Percentiles rank a stretch among this genome's conserved stretches.
Conservation (phyloP, 441 rosid genomes). For the Eruca vesicaria region DNA sequence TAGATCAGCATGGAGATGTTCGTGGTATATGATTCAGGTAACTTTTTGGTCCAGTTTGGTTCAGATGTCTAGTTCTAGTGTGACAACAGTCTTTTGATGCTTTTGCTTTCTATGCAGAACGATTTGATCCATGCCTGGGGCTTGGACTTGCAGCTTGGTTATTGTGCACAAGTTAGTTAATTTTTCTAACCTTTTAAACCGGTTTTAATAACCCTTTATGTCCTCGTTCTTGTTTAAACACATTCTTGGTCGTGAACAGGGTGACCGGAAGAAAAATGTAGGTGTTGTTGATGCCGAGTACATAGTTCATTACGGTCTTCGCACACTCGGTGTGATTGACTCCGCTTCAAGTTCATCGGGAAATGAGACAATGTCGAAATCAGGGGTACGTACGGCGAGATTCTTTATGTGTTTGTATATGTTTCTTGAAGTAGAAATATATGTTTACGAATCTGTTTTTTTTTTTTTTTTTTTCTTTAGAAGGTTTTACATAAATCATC, state of each 20-base stretch:
- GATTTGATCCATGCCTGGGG: constrained; percentile 98
- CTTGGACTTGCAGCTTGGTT: constrained; percentile 77
- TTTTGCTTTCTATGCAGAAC: constrained; percentile 49
- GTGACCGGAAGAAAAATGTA: constrained; percentile 78
- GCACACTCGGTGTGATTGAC: constrained; percentile 64
- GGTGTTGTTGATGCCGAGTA: constrained; percentile 91
- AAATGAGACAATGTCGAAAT: constrained; percentile 24
- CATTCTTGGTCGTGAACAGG: constrained; percentile 39
- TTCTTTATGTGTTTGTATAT: neutral
- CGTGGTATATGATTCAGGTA: constrained; percentile 96
- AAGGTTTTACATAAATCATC: constrained; percentile 43
- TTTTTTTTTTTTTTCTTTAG: too few relatives aligned
- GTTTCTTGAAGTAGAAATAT: neutral
- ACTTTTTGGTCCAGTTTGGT: neutral
- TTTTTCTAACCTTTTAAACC: constrained; percentile 11
- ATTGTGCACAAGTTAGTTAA: constrained; percentile 76
- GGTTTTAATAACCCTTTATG: neutral
- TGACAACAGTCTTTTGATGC: neutral
- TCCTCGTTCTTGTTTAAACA: neutral
- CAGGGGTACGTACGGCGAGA: constrained; percentile 12
- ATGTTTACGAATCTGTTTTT: neutral
- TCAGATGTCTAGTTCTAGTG: neutral
- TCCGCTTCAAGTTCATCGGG: constrained; percentile 19
- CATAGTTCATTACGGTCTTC: constrained; percentile 73
- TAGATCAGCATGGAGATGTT: constrained; percentile 83